These are phyloP conservation scores for Hypocrella siamensis DNA, from an alignment of 2,329 filamentous ascomycete genomes.

Conservation along the genomic window DNA sequence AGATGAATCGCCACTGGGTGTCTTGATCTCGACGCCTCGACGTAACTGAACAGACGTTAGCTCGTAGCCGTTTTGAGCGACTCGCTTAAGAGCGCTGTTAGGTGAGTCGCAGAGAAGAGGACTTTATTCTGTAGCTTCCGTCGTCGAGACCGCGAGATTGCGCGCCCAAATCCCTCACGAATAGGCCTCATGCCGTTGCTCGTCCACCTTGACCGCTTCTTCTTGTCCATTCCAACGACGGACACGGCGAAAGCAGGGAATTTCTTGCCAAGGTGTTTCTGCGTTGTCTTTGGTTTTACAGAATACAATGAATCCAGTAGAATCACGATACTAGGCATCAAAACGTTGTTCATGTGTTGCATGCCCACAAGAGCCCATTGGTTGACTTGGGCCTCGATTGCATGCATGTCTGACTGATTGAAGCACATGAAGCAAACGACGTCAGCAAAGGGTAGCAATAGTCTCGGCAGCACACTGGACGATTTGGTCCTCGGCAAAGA, in stretches of 20 bases:
- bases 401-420: background rate
- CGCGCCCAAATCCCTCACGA: background rate
- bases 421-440: background rate
- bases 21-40: background rate
- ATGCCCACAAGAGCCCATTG: background rate
- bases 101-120: background rate
- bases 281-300: background rate
- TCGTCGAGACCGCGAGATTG: background rate
- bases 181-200: background rate
- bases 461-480: background rate
- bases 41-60: background rate
- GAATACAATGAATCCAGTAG: background rate
- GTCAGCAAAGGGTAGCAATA: background rate
- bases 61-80: background rate
- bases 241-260: background rate
- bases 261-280: background rate
- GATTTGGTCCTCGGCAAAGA: background rate
- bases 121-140: background rate
- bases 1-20: background rate
- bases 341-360: background rate
- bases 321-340: background rate
- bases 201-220: background rate
- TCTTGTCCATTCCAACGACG: background rate
- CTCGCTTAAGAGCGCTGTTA: background rate
- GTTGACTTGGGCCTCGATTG: background rate